phyloP scores from a whole-genome alignment of 2,329 filamentous ascomycete genomes.

The Ophiostoma perfectum region DNA sequence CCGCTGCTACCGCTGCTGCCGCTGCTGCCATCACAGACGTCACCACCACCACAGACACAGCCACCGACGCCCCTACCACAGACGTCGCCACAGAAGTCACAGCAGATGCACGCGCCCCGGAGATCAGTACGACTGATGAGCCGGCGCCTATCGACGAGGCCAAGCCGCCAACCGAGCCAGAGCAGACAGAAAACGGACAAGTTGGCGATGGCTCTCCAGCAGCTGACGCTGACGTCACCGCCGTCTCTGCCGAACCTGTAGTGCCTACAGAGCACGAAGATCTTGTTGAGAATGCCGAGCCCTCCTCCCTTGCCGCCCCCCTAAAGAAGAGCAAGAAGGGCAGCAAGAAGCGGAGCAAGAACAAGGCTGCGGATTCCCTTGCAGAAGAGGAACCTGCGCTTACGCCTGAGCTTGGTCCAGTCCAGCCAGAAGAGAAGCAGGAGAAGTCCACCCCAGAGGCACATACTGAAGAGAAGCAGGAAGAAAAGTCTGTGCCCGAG shows the following conservation, averaged over 20 bases:
- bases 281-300: neutral
- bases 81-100: neutral
- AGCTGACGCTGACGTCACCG: slow-evolving; percentile 19
- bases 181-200: slow-evolving; percentile 13
- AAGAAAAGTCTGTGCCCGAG: neutral
- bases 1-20: slow-evolving; percentile 14
- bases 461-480: neutral
- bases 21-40: neutral
- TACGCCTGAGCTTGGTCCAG: neutral
- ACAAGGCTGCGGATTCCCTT: neutral
- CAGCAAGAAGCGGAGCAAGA: slow-evolving; percentile 20
- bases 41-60: neutral
- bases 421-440: neutral
- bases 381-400: neutral
- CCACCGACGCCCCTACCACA: neutral
- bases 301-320: neutral
- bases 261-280: neutral
- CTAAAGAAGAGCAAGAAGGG: slow-evolving; percentile 18
- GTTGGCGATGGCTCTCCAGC: slow-evolving; percentile 20
- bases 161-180: neutral
- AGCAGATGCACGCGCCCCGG: neutral
- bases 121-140: slow-evolving; percentile 16
- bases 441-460: neutral
- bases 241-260: neutral
- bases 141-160: slow-evolving; percentile 5